Evolutionary conservation across 169 alveolate genomes (phyloP).

Genomic region (Plasmodium sp.): DNA sequence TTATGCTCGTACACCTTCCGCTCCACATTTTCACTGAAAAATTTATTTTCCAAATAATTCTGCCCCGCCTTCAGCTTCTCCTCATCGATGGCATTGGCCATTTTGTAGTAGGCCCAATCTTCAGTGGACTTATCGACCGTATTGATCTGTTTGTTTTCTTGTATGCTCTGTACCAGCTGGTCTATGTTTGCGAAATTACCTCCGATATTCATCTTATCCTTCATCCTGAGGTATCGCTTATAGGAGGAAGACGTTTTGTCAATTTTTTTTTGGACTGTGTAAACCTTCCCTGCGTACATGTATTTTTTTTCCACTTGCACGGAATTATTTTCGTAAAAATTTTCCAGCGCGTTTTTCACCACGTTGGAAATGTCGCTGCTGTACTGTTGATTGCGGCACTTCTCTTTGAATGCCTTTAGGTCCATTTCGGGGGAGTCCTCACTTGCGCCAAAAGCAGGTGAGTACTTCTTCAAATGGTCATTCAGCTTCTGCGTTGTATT

Average conservation of each 20-base stretch:
- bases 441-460: background rate
- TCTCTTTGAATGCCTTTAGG: constrained; percentile 1
- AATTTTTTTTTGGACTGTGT: constrained; percentile 40
- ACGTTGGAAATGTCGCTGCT: background rate
- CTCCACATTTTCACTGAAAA: constrained; percentile 63
- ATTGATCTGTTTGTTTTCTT: constrained; percentile 68
- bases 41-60: constrained; percentile 39
- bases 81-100: constrained; percentile 29
- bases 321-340: constrained; percentile 43
- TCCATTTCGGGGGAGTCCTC: background rate
- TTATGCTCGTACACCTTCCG: constrained; percentile 40
- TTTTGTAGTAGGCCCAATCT: constrained; percentile 60
- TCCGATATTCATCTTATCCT: constrained; percentile 49
- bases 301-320: constrained; percentile 46
- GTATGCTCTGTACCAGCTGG: constrained; percentile 44
- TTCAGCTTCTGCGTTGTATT: constrained; percentile 17
- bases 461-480: constrained; percentile 44
- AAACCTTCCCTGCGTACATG: constrained; percentile 67
- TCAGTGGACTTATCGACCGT: constrained; percentile 66
- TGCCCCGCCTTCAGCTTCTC: constrained; percentile 43
- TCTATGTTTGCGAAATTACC: constrained; percentile 61
- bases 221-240: constrained; percentile 49
- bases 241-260: constrained; percentile 55
- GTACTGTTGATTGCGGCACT: constrained; percentile 8
- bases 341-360: constrained; percentile 33